Conservation (phyloP, 805 yeast species). For the Hanseniaspora mollemarum region DNA sequence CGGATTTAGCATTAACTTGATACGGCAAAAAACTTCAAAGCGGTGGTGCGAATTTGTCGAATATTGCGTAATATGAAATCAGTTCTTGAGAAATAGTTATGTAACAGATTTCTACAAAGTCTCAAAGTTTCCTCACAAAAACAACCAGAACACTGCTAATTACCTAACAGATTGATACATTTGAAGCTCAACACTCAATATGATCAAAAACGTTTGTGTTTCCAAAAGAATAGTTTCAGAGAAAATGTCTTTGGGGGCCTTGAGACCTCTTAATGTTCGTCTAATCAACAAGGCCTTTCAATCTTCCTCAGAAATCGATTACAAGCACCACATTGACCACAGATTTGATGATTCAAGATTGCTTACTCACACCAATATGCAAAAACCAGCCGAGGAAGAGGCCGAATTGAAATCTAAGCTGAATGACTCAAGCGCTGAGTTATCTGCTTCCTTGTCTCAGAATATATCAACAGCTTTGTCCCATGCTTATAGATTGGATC, state of each 20-base stretch:
- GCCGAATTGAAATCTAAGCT: constrained; percentile 18
- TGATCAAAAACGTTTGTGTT: neutral
- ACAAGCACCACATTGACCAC: constrained; percentile 12
- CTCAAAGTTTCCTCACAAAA: no score
- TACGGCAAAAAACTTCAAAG: no score
- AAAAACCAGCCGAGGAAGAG: constrained; percentile 19
- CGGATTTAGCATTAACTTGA: no score
- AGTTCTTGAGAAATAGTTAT: no score
- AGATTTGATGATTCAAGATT: constrained; percentile 16
- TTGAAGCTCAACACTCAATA: neutral
- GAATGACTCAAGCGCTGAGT: constrained; percentile 18
- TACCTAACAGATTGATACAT: no score
- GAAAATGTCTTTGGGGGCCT: neutral
- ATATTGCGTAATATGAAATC: no score
- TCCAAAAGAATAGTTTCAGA: neutral
- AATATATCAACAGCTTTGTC: constrained; percentile 24
- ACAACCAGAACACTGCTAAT: no score
- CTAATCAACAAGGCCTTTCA: neutral
- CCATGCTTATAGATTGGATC: constrained; percentile 33
- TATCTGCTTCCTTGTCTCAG: constrained; percentile 22
- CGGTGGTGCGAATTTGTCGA: no score
- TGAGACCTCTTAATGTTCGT: neutral
- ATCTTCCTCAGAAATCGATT: constrained; percentile 8
- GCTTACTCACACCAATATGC: constrained; percentile 22
- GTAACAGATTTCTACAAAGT: no score